Base-by-base conservation (phyloP, 352 stramenopile species). In the Phytopythium delawarense region DNA sequence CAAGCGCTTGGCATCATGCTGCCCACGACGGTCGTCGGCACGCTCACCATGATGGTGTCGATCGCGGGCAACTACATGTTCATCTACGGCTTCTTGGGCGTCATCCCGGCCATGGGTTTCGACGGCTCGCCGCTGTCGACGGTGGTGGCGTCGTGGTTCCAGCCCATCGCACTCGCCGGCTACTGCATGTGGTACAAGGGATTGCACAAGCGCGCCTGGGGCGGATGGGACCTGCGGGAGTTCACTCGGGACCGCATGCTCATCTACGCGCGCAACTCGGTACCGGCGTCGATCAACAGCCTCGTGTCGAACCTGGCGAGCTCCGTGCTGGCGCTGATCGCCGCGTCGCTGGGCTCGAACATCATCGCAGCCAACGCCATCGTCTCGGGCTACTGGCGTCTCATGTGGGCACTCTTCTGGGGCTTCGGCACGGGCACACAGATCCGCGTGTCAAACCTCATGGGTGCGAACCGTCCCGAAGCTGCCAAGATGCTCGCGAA, bases 1-100 rank as follows among this genome's bases (percentile, higher is more conserved):
- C 85, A 94, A 63, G 85, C 81, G 0, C 91, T 94, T 78, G 80
- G 81, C 20, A 88, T 91, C 69, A 87, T 91, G 70, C 73, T 75
- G 4, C 80, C 84, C 13, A 89, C 86, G 5, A 93, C 82, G 3
- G 63, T 90, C 20, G 83, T 92, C 12, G 84, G 84, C 12, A 72
- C 77, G 20, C 53, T 88, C 15, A 91, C 84, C 25, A 89, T 94
- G 49, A 66, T 69, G 15, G 74, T 94, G 11, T 80, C 84, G 0
- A 71, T 75, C 59, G 71, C 64, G 1, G 75, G 75, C 64, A 94
- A 94, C 72, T 94, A 92, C 65, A 52, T 65, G 9, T 59, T 85
- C 25, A 84, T 84, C 62, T 91, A 84, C 57, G 77, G 74, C 28
- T 67, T 66, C 2, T 87, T 80, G 40, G 80, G 78, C 20, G 85